These are phyloP conservation scores for Mycena vitilis DNA, from an alignment of 768 basidiomycete species.

Conservation along the genomic window DNA sequence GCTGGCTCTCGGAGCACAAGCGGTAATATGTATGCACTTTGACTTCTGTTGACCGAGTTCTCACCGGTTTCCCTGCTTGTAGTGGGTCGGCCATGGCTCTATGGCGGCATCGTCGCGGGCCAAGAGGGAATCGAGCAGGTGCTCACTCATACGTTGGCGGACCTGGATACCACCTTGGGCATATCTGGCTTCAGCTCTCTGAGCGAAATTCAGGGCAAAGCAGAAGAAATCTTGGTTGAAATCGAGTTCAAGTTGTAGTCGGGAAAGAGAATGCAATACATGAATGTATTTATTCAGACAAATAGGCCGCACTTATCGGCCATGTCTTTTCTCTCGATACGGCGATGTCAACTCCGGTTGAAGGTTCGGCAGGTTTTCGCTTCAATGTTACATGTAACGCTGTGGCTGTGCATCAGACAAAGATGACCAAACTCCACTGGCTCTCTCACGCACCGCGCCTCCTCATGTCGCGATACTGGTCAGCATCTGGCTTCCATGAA, in stretches of 20 bases:
- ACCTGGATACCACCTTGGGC: constrained; percentile 73
- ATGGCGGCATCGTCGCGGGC: constrained; percentile 76
- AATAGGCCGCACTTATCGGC: too few relatives aligned
- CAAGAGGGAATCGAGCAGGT: constrained; percentile 83
- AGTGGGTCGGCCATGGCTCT: constrained; percentile 82
- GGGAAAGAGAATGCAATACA: too few relatives aligned
- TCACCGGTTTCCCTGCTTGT: not conserved
- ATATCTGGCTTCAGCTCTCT: constrained; percentile 69
- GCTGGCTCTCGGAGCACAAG: constrained; percentile 87
- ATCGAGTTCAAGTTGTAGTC: constrained; percentile 39
- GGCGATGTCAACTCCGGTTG: too few relatives aligned
- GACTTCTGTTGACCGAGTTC: not conserved
- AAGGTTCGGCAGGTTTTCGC: too few relatives aligned
- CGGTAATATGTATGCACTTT: constrained; percentile 67
- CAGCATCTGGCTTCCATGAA: too few relatives aligned
- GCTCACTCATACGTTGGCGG: constrained; percentile 72
- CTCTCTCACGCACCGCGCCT: too few relatives aligned
- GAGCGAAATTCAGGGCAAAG: constrained; percentile 70
- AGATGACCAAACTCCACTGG: too few relatives aligned
- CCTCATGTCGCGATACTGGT: too few relatives aligned
- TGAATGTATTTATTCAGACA: too few relatives aligned
- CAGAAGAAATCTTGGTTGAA: constrained; percentile 61
- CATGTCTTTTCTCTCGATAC: too few relatives aligned
- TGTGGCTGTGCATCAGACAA: too few relatives aligned
- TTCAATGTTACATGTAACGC: too few relatives aligned